Base-by-base conservation (phyloP, 805 yeast species). In the Ogataea nakhonphanomensis region DNA sequence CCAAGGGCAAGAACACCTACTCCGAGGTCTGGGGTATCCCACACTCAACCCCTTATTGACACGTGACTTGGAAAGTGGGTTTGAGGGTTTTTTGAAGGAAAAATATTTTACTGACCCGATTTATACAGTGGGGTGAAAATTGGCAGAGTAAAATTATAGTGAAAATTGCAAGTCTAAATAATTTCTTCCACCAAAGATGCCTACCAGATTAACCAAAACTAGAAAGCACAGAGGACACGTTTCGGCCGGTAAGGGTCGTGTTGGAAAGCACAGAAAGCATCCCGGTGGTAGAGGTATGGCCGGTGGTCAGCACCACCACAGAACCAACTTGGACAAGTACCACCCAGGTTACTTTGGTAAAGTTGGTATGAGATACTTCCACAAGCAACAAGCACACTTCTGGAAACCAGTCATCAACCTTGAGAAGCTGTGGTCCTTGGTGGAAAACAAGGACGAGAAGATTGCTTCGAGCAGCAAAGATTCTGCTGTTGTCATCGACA, bases 271-370 rank as follows among this genome's bases (percentile, higher is more conserved):
- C 95, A 90, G 99, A 89, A 93, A 93, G 95, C 93, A 86, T 67
- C 97, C 99, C 60, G 99, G 99, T 93, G 99, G 99, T 79, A 90
- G 98, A 79, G 99, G 99, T 93, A 91, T 78, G 90, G 99, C 99
- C 72, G 99, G 99, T 91, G 99, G 99, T 88, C 91, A 80, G 78
- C 98, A 91, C 77, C 99, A 93, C 78, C 99, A 93, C 96, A 88
- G 99, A 83, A 90, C 93, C 74, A 93, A 93, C 82, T 76, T 93
- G 79, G 99, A 93, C 76, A 93, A 91, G 78, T 93, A 86, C 96
- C 99, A 93, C 76, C 99, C 99, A 68, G 99, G 99, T 89, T 93
- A 93, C 91, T 93, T 93, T 79, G 99, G 99, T 86, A 95, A 93
- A 81, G 98, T 93, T 71, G 99, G 99, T 90, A 91, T 91, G 97